phyloP scores from a whole-genome alignment of 2,329 filamentous ascomycete genomes.

The Calonectria hawksworthii region DNA sequence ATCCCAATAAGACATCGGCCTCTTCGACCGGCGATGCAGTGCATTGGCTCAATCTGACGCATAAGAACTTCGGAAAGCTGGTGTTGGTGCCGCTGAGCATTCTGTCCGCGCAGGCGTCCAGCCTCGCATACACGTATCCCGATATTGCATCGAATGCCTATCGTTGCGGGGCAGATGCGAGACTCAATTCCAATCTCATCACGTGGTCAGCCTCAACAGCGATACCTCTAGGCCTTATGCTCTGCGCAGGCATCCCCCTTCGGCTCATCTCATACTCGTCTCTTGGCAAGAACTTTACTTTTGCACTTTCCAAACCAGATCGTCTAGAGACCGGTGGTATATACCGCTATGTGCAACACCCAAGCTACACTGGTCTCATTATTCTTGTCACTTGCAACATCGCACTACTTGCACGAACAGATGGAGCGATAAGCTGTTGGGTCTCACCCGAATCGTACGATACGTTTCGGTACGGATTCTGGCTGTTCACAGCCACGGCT shows the following conservation, averaged over 20 bases:
- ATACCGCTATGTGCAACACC: slow-evolving; percentile 65
- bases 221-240: slow-evolving; percentile 51
- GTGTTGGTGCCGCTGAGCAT: slow-evolving; percentile 41
- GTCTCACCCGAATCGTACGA: slow-evolving; percentile 44
- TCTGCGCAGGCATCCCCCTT: slow-evolving; percentile 49
- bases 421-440: slow-evolving; percentile 58
- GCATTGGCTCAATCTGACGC: slow-evolving; percentile 44
- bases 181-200: slow-evolving; percentile 48
- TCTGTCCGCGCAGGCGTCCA: slow-evolving; percentile 39
- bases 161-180: slow-evolving; percentile 48
- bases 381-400: slow-evolving; percentile 51
- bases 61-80: slow-evolving; percentile 40
- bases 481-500: neutral
- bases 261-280: slow-evolving; percentile 56
- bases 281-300: slow-evolving; percentile 68
- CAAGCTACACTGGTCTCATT: slow-evolving; percentile 62
- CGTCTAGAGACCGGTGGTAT: slow-evolving; percentile 61
- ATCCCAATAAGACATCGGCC: slow-evolving; percentile 36
- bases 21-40: slow-evolving; percentile 40
- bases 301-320: slow-evolving; percentile 62
- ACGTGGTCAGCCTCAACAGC: slow-evolving; percentile 54
- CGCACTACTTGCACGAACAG: slow-evolving; percentile 52
- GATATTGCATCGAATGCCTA: slow-evolving; percentile 42
- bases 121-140: slow-evolving; percentile 34
- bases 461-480: neutral